phyloP scores from a whole-genome alignment of 257 asterid species.

The Eucommia ulmoides region DNA sequence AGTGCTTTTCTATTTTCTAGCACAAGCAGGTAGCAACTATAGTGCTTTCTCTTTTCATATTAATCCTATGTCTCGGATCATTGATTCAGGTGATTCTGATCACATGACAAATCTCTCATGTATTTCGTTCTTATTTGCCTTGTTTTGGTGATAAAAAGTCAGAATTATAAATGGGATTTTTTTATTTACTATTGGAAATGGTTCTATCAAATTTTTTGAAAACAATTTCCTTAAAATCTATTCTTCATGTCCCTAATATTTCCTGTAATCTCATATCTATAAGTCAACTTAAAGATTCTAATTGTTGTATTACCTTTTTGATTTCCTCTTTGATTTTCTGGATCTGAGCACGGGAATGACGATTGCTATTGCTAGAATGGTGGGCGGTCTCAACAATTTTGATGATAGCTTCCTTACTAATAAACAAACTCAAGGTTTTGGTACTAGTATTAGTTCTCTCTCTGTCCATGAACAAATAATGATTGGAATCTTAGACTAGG shows the following conservation, averaged over 20 bases:
- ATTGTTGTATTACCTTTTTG: not conserved
- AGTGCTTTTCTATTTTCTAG: not conserved
- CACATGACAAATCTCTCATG: no score
- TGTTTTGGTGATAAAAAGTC: not conserved
- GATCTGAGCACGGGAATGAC: no score
- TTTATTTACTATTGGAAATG: not conserved
- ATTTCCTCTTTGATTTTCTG: no score
- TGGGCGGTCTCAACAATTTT: no score
- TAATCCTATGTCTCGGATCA: no score
- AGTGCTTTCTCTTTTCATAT: not conserved
- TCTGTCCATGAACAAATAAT: no score
- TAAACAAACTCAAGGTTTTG: not conserved
- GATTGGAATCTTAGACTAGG: not conserved
- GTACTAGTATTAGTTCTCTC: no score
- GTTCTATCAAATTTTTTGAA: not conserved
- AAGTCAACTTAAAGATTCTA: not conserved
- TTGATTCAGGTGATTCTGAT: no score
- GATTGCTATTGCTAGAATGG: no score
- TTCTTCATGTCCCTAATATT: not conserved
- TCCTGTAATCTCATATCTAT: no score
- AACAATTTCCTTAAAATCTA: not conserved
- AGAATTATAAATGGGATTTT: not conserved
- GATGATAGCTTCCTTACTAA: no score
- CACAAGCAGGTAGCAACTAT: not conserved
- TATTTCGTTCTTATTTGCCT: no score